Base-by-base conservation (phyloP, 1,139 yeast genomes). In the Meyerozyma smithsonii region DNA sequence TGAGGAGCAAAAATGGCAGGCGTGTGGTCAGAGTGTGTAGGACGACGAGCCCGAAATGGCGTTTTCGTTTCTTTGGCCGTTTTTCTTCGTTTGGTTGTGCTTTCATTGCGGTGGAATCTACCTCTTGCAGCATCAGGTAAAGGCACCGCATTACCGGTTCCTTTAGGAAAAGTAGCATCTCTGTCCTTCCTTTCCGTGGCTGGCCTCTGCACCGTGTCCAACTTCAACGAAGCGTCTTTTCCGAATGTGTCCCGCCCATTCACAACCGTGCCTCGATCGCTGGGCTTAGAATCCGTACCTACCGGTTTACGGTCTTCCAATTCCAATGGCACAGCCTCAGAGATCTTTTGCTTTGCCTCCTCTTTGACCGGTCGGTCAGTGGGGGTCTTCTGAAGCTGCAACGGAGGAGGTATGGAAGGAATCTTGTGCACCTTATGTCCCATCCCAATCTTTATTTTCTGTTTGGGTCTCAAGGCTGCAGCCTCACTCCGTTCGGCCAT, bases 51-150 rank as follows among this genome's bases (percentile, higher is more conserved):
- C n/a, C 42, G 33, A 8, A 39, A 26, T 4, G 51, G 49, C 7
- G 45, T 39, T 16, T 44, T 42, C 1, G 21, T 12, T 17, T 48
- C 48, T 15, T 40, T 38, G 5, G 28, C 23, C 2, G 39, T 30
- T 14, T 45, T 43, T 8, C 43, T 21, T 25, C 38, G 36, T 23
- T 19, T 39, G 36, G 14, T 8, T n/a, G 36, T 6, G 28, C 14
- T 18, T 32, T 43, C 15, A 18, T 38, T 28, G 32, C 18, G 46
- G 37, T 37, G 38, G 26, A 50, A 40, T 17, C 48, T 48, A 14
- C 67, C 64, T 32, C 69, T 49, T 4, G 69, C 69, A 1, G 62
- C 68, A 16, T 63, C 70, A 1, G 70, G 69, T 19, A 64, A 48
- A 0, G 69, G 64, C 7, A 64, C 56, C 1, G 65, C 63, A 45